Base-by-base conservation (phyloP, 345 rosid genomes). In the Linum lewisii region DNA sequence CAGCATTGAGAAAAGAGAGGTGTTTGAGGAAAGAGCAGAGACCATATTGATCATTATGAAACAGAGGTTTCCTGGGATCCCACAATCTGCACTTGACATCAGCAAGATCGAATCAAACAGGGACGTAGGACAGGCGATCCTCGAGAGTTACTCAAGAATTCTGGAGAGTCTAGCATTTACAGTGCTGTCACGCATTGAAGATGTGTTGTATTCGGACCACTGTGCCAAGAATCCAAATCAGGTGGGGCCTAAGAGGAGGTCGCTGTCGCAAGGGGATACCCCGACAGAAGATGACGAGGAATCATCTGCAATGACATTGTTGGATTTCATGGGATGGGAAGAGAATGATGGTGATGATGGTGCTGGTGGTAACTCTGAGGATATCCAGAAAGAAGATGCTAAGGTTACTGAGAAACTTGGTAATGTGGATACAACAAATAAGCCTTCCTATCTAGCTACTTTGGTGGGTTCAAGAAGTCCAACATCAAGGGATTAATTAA, bases 11-110 rank as follows among this genome's bases (percentile, higher is more conserved):
- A 90, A 87, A 69, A 81, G 97, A 70, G 97, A 90, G 68, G 79
- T 77, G 19, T 90, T 90, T 54, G 97, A 87, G 75, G 97, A 87
- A 63, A 72, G 97, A 82, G 95, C 95, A 10, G 93, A 84, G 67
- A 90, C 95, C 11, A 82, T 90, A 63, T 69, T 90, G 59, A 81
- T 87, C 45, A 66, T 90, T 24, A 63, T 90, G 63, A 90, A 90
- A 77, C 95, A 84, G 38, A 69, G 79, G n/a, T 90, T 74, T 57
- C 97, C 95, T 0, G 97, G 97, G 61, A 70, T 82, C 72, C 79
- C 90, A 52, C 95, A 90, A 54, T 90, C 95, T 20, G 34, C 87
- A 1, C 81, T 90, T 16, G 97, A 90, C 78, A 82, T 88, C 44
- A 88, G 89, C 78, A 92, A 88, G 66, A 92, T 92, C 51, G 89